Percentiles rank a stretch among this genome's conserved stretches.
phyloP scores from a whole-genome alignment of 352 stramenopile genomes.

The Globisporangium abappressorium region DNA sequence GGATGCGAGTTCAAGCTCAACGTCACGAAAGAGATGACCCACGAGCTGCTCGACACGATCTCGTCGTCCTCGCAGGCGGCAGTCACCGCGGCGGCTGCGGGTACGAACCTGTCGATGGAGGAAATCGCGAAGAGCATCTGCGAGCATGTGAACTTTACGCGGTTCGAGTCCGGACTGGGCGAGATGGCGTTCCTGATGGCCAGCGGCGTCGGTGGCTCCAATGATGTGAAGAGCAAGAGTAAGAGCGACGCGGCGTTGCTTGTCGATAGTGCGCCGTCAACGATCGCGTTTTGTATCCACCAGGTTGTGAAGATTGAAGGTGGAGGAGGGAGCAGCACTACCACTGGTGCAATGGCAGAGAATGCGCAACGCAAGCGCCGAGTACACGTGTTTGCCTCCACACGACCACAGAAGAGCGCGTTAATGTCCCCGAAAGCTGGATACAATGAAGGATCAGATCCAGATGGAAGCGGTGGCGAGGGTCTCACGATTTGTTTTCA shows the following conservation, averaged over 20 bases:
- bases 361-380: conserved; percentile 18
- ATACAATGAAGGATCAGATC: background rate
- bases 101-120: conserved; percentile 72
- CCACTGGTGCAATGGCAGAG: background rate
- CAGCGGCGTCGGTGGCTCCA: conserved; percentile 14
- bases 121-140: conserved; percentile 61
- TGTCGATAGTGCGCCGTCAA: conserved; percentile 20
- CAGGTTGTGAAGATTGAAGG: conserved; percentile 26
- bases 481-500: conserved; percentile 34
- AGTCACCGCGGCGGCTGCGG: conserved; percentile 54
- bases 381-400: conserved; percentile 38
- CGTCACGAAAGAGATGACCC: conserved; percentile 62
- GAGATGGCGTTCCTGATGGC: conserved; percentile 54
- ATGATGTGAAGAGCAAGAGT: conserved; percentile 1
- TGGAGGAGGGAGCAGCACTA: background rate
- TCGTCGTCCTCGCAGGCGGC: conserved; percentile 52
- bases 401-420: conserved; percentile 17
- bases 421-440: background rate
- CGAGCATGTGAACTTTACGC: conserved; percentile 52
- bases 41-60: conserved; percentile 51
- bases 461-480: conserved; percentile 1
- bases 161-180: conserved; percentile 29
- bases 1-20: conserved; percentile 48
- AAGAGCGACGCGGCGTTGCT: conserved; percentile 23
- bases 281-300: conserved; percentile 43